Conservation (phyloP, 768 basidiomycete genomes). For the Lentinula sp. region DNA sequence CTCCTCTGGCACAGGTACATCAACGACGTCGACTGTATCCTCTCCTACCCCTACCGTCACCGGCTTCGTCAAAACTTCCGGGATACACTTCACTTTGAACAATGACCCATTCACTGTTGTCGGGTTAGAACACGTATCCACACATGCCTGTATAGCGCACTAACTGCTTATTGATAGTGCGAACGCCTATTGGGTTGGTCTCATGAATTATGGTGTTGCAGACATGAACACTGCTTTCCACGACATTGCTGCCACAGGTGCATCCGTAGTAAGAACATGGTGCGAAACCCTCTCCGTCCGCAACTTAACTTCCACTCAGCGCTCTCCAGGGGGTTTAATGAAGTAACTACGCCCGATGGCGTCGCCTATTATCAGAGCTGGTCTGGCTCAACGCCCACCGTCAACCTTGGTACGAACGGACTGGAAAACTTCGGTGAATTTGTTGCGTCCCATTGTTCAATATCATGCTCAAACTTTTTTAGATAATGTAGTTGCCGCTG, state of each 20-base stretch:
- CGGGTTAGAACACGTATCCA: constrained; percentile 21
- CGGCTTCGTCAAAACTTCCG: constrained; percentile 30
- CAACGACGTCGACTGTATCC: constrained; percentile 4
- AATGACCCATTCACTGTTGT: constrained; percentile 31
- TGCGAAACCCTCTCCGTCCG: constrained; percentile 16
- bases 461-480: background rate
- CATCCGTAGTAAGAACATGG: constrained; percentile 35
- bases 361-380: constrained; percentile 45
- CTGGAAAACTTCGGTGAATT: constrained; percentile 41
- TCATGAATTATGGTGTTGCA: constrained; percentile 34
- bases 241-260: constrained; percentile 46
- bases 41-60: constrained; percentile 10
- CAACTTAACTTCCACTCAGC: background rate
- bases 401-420: constrained; percentile 50
- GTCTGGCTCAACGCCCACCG: constrained; percentile 40
- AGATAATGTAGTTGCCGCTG: constrained; percentile 52
- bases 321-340: constrained; percentile 42
- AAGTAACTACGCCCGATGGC: constrained; percentile 41
- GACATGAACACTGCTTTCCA: constrained; percentile 47
- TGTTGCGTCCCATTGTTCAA: background rate
- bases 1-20: constrained; percentile 10
- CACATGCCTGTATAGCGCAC: background rate
- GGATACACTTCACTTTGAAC: constrained; percentile 32
- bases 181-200: constrained; percentile 57
- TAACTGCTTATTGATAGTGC: constrained; percentile 19